Percentiles rank a stretch among this genome's conserved stretches.
Evolutionary conservation across 1,284 basidiomycete genomes (phyloP).

Genomic region (Marasmius fiardii): DNA sequence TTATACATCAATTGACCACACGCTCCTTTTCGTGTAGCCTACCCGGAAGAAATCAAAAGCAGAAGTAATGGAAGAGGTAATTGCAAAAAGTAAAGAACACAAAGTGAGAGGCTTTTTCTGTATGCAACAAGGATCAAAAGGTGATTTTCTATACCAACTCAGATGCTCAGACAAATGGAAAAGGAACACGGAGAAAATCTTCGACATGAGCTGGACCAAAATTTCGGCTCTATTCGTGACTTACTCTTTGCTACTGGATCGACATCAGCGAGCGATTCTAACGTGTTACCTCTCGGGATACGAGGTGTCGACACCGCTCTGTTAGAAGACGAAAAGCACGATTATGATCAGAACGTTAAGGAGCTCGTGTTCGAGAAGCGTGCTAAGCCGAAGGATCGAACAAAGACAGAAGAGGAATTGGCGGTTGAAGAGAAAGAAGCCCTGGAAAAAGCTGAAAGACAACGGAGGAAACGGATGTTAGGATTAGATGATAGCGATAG

Average conservation of each 20-base stretch:
- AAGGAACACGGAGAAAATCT: slow-evolving; percentile 85
- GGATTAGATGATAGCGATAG: slow-evolving; percentile 70
- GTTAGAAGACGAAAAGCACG: slow-evolving; percentile 37
- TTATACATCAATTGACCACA: slow-evolving; percentile 7
- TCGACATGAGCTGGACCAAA: slow-evolving; percentile 86
- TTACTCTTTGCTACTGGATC: slow-evolving; percentile 59
- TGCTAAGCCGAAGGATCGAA: slow-evolving; percentile 92
- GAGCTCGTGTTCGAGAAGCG: slow-evolving; percentile 93
- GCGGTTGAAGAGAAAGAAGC: slow-evolving; percentile 87
- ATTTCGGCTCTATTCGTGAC: slow-evolving; percentile 81
- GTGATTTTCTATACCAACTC: background rate
- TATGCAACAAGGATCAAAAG: background rate
- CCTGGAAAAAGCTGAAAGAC: slow-evolving; percentile 83
- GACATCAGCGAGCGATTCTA: slow-evolving; percentile 25
- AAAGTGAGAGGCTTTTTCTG: slow-evolving; percentile 53
- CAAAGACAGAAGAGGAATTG: slow-evolving; percentile 95
- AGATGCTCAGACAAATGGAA: slow-evolving; percentile 87
- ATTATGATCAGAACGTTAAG: slow-evolving; percentile 91
- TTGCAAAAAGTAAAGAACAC: slow-evolving; percentile 95
- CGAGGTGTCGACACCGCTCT: slow-evolving; percentile 10
- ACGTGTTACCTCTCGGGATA: slow-evolving; percentile 31
- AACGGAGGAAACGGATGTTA: slow-evolving; percentile 81
- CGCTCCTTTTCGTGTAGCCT: slow-evolving; percentile 41
- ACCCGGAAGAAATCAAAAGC: slow-evolving; percentile 87
- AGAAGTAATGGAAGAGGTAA: slow-evolving; percentile 98